These are phyloP conservation scores for Steccherinum ochraceum DNA, from an alignment of 768 basidiomycete species.

Conservation along the genomic window DNA sequence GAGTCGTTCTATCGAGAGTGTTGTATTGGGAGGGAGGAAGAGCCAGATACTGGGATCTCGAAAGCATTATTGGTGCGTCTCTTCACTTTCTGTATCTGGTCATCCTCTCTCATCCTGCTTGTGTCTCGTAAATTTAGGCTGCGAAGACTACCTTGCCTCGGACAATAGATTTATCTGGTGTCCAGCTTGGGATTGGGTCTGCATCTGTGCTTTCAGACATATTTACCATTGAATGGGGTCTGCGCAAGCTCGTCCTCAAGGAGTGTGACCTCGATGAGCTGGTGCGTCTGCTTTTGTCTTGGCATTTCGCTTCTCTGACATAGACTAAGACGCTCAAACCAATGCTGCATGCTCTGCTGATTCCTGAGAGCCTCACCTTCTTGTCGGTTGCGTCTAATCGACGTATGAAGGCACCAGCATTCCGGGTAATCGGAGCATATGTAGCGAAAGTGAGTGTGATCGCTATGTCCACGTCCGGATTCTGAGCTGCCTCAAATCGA, in stretches of 20 bases:
- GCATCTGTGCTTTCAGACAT: slow-evolving; percentile 87
- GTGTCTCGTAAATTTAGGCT: slow-evolving; percentile 29
- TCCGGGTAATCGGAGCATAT: slow-evolving; percentile 76
- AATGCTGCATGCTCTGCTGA: slow-evolving; percentile 83
- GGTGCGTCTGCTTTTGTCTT: slow-evolving; percentile 34
- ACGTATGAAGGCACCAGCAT: slow-evolving; percentile 69
- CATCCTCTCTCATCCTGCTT: not conserved
- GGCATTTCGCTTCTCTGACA: slow-evolving; percentile 1
- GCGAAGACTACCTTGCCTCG: slow-evolving; percentile 54
- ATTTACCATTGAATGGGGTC: slow-evolving; percentile 88
- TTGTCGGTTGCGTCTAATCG: slow-evolving; percentile 85
- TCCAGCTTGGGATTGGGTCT: slow-evolving; percentile 60
- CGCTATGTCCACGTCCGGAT: not conserved
- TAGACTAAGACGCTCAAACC: slow-evolving; percentile 68
- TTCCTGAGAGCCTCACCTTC: slow-evolving; percentile 72
- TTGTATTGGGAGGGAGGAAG: slow-evolving; percentile 70
- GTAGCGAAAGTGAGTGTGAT: slow-evolving; percentile 50
- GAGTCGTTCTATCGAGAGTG: slow-evolving; percentile 85
- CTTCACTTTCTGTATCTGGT: no score
- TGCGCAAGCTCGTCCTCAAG: slow-evolving; percentile 77
- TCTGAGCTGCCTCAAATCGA: not conserved
- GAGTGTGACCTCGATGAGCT: slow-evolving; percentile 85
- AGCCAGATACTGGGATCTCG: slow-evolving; percentile 58
- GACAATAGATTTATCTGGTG: slow-evolving; percentile 72
- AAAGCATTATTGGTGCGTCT: slow-evolving; percentile 59